Conservation (phyloP, 257 asterid species). For the Solanum pinnatisectum region DNA sequence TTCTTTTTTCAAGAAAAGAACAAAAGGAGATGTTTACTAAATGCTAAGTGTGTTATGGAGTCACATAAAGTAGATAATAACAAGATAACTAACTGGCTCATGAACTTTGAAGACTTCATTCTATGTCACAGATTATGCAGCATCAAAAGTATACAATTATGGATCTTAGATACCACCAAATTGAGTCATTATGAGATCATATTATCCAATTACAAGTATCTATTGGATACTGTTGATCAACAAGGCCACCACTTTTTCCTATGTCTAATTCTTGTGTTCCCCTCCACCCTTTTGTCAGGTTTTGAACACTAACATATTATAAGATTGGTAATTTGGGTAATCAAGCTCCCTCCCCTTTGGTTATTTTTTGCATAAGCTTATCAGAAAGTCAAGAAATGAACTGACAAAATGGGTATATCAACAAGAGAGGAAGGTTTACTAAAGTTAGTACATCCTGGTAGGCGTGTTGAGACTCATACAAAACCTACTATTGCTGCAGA, state of each 20-base stretch:
- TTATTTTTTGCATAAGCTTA: neutral
- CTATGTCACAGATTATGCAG: neutral
- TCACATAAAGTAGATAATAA: neutral
- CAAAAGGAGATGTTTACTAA: neutral
- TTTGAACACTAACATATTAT: neutral
- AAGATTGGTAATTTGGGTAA: neutral
- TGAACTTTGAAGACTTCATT: neutral
- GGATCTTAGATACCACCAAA: neutral
- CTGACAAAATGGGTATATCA: slow-evolving; percentile 21
- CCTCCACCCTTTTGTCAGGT: slow-evolving; percentile 4
- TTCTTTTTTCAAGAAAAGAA: neutral
- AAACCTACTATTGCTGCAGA: slow-evolving; percentile 46
- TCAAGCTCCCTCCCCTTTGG: slow-evolving; percentile 2
- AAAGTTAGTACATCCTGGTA: slow-evolving; percentile 49
- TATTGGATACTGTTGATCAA: neutral
- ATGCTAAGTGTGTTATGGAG: neutral
- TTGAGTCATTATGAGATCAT: neutral
- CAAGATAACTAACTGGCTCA: neutral
- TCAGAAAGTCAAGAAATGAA: neutral
- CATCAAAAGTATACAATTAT: neutral
- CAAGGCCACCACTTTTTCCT: neutral
- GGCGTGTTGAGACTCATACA: slow-evolving; percentile 26
- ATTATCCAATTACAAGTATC: slow-evolving; percentile 1
- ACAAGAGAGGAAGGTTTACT: slow-evolving; percentile 25
- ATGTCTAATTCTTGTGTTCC: neutral